Evolutionary conservation across 2,329 filamentous ascomycete genomes (phyloP).

Genomic region (Fusarium secorum): DNA sequence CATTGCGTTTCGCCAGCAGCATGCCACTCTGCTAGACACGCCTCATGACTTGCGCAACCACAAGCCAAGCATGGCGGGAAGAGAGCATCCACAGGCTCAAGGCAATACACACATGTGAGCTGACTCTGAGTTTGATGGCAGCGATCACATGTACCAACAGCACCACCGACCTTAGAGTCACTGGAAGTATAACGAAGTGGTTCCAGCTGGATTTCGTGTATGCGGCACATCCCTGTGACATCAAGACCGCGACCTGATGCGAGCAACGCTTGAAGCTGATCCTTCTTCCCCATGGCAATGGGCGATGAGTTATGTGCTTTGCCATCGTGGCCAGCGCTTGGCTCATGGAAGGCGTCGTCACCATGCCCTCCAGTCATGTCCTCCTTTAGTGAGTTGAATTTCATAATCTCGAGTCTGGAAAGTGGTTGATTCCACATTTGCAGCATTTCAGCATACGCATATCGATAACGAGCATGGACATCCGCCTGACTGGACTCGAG

Average conservation of each 20-base stretch:
- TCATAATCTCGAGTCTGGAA: slow-evolving; percentile 71
- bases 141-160: slow-evolving; percentile 58
- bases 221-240: slow-evolving; percentile 68
- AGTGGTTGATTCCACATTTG: slow-evolving; percentile 72
- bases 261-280: slow-evolving; percentile 59
- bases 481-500: slow-evolving; percentile 60
- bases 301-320: slow-evolving; percentile 53
- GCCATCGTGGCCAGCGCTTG: slow-evolving; percentile 51
- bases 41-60: slow-evolving; percentile 67
- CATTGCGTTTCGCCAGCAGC: slow-evolving; percentile 64
- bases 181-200: slow-evolving; percentile 59
- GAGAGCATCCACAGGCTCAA: slow-evolving; percentile 66
- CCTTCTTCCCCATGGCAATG: slow-evolving; percentile 65
- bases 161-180: slow-evolving; percentile 52
- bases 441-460: slow-evolving; percentile 72
- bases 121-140: slow-evolving; percentile 65
- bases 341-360: slow-evolving; percentile 48
- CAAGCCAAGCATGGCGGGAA: slow-evolving; percentile 70
- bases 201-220: slow-evolving; percentile 69
- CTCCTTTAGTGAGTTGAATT: slow-evolving; percentile 70
- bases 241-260: slow-evolving; percentile 66
- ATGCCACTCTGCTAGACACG: slow-evolving; percentile 67
- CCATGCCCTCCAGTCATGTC: slow-evolving; percentile 45
- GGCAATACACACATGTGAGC: slow-evolving; percentile 68
- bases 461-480: slow-evolving; percentile 67